phyloP scores from a whole-genome alignment of 2,329 filamentous ascomycete species.

The Aspergillus proliferans region DNA sequence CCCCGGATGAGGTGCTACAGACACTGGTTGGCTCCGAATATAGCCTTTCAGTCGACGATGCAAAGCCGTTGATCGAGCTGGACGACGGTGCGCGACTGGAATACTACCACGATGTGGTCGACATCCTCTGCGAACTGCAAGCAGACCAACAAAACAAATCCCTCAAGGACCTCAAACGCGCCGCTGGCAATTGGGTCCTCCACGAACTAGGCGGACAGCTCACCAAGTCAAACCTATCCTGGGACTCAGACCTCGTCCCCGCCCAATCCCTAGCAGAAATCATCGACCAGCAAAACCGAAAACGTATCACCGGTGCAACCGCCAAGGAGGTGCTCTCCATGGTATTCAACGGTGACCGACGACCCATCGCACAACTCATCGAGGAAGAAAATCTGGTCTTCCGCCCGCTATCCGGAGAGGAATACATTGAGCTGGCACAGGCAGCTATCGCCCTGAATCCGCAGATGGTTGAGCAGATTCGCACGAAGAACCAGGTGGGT shows the following conservation, averaged over 20 bases:
- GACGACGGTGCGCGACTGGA: constrained; percentile 74
- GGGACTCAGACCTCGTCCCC: constrained; percentile 35
- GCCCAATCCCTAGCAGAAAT: constrained; percentile 41
- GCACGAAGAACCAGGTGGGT: constrained; percentile 54
- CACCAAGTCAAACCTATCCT: constrained; percentile 46
- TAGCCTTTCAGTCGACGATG: constrained; percentile 72
- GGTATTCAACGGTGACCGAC: constrained; percentile 48
- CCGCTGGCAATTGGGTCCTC: constrained; percentile 62
- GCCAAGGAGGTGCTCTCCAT: constrained; percentile 55
- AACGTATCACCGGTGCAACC: constrained; percentile 48
- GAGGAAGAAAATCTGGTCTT: constrained; percentile 52
- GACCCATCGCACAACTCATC: constrained; percentile 48
- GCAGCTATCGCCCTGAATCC: constrained; percentile 49
- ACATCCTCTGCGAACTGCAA: constrained; percentile 26
- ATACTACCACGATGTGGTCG: constrained; percentile 58
- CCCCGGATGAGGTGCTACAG: constrained; percentile 65
- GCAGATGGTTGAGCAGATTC: constrained; percentile 55
- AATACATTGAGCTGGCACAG: constrained; percentile 52
- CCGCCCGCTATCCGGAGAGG: constrained; percentile 48
- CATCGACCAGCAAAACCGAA: constrained; percentile 38
- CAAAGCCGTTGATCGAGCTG: constrained; percentile 67
- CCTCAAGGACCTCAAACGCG: constrained; percentile 38
- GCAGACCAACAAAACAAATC: constrained; percentile 19
- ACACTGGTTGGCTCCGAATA: constrained; percentile 56
- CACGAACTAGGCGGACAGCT: constrained; percentile 66